Base-by-base conservation (phyloP, 1,284 basidiomycete species). In the Leccinum griseonigrum region DNA sequence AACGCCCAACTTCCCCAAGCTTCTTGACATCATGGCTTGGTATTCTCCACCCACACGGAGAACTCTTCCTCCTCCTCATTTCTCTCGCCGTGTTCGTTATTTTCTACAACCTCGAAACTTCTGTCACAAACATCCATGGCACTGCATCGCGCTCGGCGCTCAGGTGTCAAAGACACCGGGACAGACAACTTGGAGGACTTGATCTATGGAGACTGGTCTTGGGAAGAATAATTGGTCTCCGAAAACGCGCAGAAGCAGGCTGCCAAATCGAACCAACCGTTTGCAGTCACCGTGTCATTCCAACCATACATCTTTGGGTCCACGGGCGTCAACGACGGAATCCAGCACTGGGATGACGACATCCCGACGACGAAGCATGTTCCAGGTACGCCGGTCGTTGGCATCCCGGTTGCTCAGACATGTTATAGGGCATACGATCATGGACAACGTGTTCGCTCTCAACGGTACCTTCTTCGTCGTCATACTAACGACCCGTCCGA, bases 401-500 rank as follows among this genome's bases (percentile, higher is more conserved):
- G 3, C 53, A 28, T 53, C 51, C 40, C 9, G 31, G 48, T 32
- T 11, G 9, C 56, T 67, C 55, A 63, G 38, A 58, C 11, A 61
- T 50, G 60, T 38, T 51, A 38, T 69, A 92, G 92, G 93, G 2
- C 92, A 88, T 77, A 93, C 90, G 1, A 83, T 94, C 50, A 78
- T 95, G 59, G 91, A 94, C 67, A 88, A 91, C 63, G 79, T 93
- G 28, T 84, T 90, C 64, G 73, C 91, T 31, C 81, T 81, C 65
- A 86, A 89, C 67, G 86, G 88, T 11, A 83, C 83, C 6, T 78
- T 93, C 59, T 92, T 86, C 72, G 74, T 94, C 61, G 85, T 91
- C 22, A 22, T 28, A 81, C 83, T 3, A 84, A 90, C 66, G 76
- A 84, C 58, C 77, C 77, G 7, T 69, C 77, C 22, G 22, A 5